Conservation (phyloP, 2,329 filamentous ascomycete species). For the Xylariomycetidae sp. region DNA sequence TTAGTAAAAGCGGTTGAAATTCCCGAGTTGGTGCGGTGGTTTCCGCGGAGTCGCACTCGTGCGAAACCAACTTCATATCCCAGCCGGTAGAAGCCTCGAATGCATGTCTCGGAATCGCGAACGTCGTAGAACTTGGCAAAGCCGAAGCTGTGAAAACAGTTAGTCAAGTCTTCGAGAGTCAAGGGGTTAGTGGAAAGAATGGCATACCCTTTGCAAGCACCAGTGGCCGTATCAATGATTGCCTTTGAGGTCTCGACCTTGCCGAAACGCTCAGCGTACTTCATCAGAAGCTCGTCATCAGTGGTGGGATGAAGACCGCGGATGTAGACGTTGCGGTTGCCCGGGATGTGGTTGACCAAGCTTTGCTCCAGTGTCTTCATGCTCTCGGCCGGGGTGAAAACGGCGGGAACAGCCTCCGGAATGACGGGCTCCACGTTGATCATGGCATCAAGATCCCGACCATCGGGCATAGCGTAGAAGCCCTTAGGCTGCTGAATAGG, state of each 20-base stretch:
- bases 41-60: constrained; percentile 50
- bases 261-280: constrained; percentile 82
- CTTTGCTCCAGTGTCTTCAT: constrained; percentile 90
- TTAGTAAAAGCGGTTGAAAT: background rate
- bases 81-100: constrained; percentile 87
- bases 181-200: background rate
- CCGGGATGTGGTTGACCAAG: constrained; percentile 82
- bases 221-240: constrained; percentile 90
- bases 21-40: constrained; percentile 2
- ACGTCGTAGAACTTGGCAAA: constrained; percentile 93
- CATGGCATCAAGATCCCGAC: constrained; percentile 56
- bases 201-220: constrained; percentile 88
- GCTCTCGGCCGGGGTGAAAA: constrained; percentile 77
- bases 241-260: constrained; percentile 96
- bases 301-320: constrained; percentile 92
- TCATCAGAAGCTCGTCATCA: constrained; percentile 79
- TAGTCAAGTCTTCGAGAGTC: constrained; percentile 17
- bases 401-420: constrained; percentile 82
- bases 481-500: constrained; percentile 35
- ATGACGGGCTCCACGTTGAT: constrained; percentile 74
- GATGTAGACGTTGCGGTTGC: constrained; percentile 97
- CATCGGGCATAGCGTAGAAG: constrained; percentile 28
- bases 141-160: constrained; percentile 63
- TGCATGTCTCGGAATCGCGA: constrained; percentile 88
- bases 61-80: constrained; percentile 98